Conservation (phyloP, 2,329 filamentous ascomycete species). For the Penicillium sp. region DNA sequence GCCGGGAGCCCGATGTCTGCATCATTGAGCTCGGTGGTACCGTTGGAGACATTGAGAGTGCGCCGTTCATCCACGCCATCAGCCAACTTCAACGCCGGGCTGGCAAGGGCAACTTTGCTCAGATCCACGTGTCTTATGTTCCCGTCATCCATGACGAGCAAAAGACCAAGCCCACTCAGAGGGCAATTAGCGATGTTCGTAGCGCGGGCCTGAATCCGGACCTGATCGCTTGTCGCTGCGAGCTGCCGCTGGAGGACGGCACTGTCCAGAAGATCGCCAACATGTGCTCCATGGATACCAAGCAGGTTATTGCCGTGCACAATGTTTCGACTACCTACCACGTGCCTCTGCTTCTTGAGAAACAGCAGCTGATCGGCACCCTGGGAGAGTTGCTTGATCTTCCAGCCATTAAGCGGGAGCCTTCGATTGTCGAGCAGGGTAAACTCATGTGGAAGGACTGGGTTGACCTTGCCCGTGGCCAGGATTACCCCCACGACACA, state of each 20-base stretch:
- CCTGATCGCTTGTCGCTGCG: slow-evolving; percentile 91
- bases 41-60: slow-evolving; percentile 78
- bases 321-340: slow-evolving; percentile 92
- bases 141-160: slow-evolving; percentile 74
- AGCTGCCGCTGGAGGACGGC: slow-evolving; percentile 68
- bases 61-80: slow-evolving; percentile 85
- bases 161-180: slow-evolving; percentile 97
- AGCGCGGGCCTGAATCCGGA: slow-evolving; percentile 75
- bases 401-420: slow-evolving; percentile 56
- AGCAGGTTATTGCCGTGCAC: slow-evolving; percentile 84
- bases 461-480: slow-evolving; percentile 69
- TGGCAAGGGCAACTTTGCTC: slow-evolving; percentile 78
- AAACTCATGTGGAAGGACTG: slow-evolving; percentile 74
- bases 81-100: slow-evolving; percentile 73
- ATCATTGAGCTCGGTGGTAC: slow-evolving; percentile 65
- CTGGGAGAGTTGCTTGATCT: slow-evolving; percentile 68
- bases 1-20: slow-evolving; percentile 84
- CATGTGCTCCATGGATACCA: slow-evolving; percentile 81
- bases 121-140: slow-evolving; percentile 79
- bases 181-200: slow-evolving; percentile 80
- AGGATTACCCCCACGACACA: slow-evolving; percentile 66
- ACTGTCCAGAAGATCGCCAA: slow-evolving; percentile 86
- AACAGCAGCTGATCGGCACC: slow-evolving; percentile 73
- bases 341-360: slow-evolving; percentile 85
- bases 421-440: slow-evolving; percentile 63